Conservation (phyloP, 345 rosid species). For the Raphanus raphanistrum region DNA sequence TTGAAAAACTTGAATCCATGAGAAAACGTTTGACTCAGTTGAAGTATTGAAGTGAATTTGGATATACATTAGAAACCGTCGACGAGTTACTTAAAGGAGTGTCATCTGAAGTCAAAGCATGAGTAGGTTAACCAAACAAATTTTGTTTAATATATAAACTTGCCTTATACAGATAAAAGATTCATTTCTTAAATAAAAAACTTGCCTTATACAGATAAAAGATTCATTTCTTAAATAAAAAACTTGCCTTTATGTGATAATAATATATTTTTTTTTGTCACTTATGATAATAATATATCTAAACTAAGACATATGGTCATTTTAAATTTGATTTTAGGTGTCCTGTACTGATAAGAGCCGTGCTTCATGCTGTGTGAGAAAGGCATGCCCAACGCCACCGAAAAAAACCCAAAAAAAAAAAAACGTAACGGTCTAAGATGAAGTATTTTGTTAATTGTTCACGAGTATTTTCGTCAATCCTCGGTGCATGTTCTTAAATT, state of each 20-base stretch:
- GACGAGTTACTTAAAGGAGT: slow-evolving; percentile 11
- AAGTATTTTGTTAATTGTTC: not conserved
- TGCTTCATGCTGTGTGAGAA: slow-evolving; percentile 11
- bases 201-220: not conserved
- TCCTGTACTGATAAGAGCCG: not conserved
- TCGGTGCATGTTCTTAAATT: not conserved
- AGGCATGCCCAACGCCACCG: slow-evolving; percentile 6
- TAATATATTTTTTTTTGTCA: no score
- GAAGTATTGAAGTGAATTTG: not conserved
- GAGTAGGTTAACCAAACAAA: not conserved
- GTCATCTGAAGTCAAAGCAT: not conserved
- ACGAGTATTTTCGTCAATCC: not conserved
- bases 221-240: not conserved
- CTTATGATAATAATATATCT: not conserved
- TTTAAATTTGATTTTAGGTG: not conserved
- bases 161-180: not conserved
- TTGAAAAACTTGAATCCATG: slow-evolving; percentile 49
- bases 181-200: not conserved
- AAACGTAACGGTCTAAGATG: not conserved
- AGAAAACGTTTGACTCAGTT: not conserved
- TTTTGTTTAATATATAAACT: not conserved
- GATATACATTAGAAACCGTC: not conserved
- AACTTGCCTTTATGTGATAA: not conserved
- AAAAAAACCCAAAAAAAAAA: not conserved
- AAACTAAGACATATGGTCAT: slow-evolving; percentile 2